Conservation (phyloP, 116 monocot genomes). For the Papilionanthe hybrid region DNA sequence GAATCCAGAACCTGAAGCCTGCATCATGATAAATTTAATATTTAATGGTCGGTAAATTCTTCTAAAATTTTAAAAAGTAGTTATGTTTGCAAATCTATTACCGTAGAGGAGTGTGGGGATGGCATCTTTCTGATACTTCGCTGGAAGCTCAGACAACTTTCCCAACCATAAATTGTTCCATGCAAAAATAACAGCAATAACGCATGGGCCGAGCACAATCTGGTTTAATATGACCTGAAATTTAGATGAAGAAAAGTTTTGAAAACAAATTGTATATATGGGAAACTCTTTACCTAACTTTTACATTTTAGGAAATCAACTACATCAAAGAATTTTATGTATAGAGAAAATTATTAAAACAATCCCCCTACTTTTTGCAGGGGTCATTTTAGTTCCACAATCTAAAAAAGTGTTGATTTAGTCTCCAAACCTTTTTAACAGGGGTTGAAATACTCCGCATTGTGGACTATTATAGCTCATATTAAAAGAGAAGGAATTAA, state of each 20-base stretch:
- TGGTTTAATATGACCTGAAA: conserved; percentile 85
- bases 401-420: too few relatives aligned
- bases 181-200: conserved; percentile 94
- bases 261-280: neutral
- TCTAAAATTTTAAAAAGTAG: neutral
- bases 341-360: too few relatives aligned
- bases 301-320: neutral
- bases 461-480: too few relatives aligned
- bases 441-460: too few relatives aligned
- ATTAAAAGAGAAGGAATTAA: too few relatives aligned
- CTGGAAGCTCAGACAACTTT: conserved; percentile 66
- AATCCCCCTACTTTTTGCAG: too few relatives aligned
- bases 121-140: conserved; percentile 83
- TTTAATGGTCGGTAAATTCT: conserved; percentile 1
- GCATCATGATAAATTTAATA: conserved; percentile 16
- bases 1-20: conserved; percentile 96
- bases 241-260: conserved; percentile 10
- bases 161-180: conserved; percentile 90
- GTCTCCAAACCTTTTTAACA: too few relatives aligned
- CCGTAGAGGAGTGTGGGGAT: conserved; percentile 88
- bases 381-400: too few relatives aligned
- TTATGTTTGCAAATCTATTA: conserved; percentile 14
- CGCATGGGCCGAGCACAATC: conserved; percentile 91
- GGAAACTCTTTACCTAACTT: neutral
- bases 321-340: too few relatives aligned